Evolutionary conservation across 805 yeast species (phyloP).

Genomic region (Cyberlindnera galapagoensis): DNA sequence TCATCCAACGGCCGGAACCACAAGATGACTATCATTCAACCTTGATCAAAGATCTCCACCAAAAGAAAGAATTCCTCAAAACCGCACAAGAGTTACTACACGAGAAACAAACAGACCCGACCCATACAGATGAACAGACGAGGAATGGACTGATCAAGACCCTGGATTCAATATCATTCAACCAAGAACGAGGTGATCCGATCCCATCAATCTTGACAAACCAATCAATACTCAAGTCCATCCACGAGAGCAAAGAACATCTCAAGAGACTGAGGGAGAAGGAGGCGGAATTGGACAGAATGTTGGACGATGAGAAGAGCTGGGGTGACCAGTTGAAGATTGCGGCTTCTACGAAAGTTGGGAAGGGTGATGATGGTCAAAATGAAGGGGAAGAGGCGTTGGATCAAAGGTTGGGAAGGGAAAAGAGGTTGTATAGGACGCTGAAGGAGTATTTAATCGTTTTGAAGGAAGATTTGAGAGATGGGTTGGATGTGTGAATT

Average conservation of each 20-base stretch:
- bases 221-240: slow-evolving; percentile 12
- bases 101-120: slow-evolving; percentile 2
- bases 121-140: background rate
- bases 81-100: slow-evolving; percentile 6
- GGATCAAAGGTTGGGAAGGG: no score
- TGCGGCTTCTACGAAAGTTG: no score
- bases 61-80: slow-evolving; percentile 6
- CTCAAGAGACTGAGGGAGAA: slow-evolving; percentile 2
- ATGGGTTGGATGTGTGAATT: no score
- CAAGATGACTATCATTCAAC: slow-evolving; percentile 7
- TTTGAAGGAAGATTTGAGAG: no score
- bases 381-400: no score
- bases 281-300: background rate
- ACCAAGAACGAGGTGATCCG: slow-evolving; percentile 21
- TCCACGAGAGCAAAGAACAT: slow-evolving; percentile 9
- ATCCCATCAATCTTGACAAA: slow-evolving; percentile 17
- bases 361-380: no score
- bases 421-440: slow-evolving; percentile 7
- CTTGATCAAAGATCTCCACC: slow-evolving; percentile 5
- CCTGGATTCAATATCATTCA: slow-evolving; percentile 15
- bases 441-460: slow-evolving; percentile 6
- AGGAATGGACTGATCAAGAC: slow-evolving; percentile 9
- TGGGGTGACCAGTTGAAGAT: slow-evolving; percentile 4
- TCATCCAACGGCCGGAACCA: no score
- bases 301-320: slow-evolving; percentile 1